Evolutionary conservation across 352 stramenopile species (phyloP).

Genomic region (Pythium sp.): DNA sequence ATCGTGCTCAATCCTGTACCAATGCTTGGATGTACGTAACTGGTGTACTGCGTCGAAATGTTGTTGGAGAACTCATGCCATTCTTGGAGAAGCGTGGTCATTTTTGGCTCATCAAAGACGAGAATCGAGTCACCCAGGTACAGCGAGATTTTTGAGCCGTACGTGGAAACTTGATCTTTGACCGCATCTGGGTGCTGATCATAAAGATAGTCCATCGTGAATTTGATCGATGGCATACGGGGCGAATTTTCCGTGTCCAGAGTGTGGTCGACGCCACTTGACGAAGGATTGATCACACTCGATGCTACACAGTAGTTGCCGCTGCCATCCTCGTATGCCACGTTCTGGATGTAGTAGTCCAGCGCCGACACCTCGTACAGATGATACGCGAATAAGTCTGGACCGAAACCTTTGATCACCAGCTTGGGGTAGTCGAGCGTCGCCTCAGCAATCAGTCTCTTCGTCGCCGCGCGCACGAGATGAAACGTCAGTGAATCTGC

Average conservation of each 20-base stretch:
- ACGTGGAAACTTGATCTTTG: conserved; percentile 43
- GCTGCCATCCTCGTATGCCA: conserved; percentile 28
- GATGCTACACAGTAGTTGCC: conserved; percentile 75
- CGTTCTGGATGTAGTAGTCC: conserved; percentile 83
- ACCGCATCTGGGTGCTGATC: conserved; percentile 59
- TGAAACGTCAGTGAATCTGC: conserved; percentile 66
- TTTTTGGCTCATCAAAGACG: conserved; percentile 76
- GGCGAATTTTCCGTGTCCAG: conserved; percentile 13
- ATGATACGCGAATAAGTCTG: conserved; percentile 80
- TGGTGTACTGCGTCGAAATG: conserved; percentile 54
- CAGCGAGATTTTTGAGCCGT: conserved; percentile 71
- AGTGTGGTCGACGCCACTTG: conserved; percentile 8
- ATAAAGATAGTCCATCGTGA: conserved; percentile 73
- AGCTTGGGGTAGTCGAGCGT: conserved; percentile 50
- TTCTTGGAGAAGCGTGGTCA: conserved; percentile 52
- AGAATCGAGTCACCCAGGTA: conserved; percentile 63
- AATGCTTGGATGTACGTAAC: conserved; percentile 20
- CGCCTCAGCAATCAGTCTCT: conserved; percentile 55
- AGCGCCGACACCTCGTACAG: conserved; percentile 59
- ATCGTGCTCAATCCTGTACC: conserved; percentile 23
- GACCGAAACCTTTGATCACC: conserved; percentile 68
- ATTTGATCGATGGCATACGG: conserved; percentile 30
- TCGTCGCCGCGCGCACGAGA: conserved; percentile 65
- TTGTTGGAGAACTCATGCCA: conserved; percentile 56
- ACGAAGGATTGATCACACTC: conserved; percentile 39